Base-by-base conservation (phyloP, 2,329 filamentous ascomycete genomes). In the Microcyclosporella mali region DNA sequence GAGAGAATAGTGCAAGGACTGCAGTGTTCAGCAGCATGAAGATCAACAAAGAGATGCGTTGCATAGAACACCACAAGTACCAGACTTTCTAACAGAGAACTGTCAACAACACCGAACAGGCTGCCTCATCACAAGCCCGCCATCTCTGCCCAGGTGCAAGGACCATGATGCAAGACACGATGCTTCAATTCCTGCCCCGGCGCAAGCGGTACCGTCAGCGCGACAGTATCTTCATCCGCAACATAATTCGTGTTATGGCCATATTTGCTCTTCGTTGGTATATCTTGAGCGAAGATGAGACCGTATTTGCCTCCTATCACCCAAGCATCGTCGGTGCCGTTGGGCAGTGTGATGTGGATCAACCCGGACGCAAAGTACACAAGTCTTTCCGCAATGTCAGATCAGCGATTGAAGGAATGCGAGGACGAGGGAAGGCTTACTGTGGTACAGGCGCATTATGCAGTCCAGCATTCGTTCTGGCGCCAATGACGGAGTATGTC, bases 191-290 rank as follows among this genome's bases (percentile, higher is more conserved):
- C 18, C 34, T 25, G n/a, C 2, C 34, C 46, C 12, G 36, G 25
- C 4, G 27, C 37, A 4, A 48, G 30, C 6, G 46, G 46, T 3
- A 48, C 31, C 18, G 39, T 15, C n/a, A 48, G 8, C 29, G 38
- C 41, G 16, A 48, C 32, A 2, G 46, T 48, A 21, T 30, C 41
- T 19, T 38, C 46, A 10, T 48, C 32, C 2, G 32, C 25, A 11
- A 37, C 35, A 30, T 48, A 45, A n/a, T 48, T 25, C 4, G 46
- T 45, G 8, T n/a, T 14, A 40, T 48, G 46, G n/a, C 46, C 46
- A 17, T 35, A 45, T 29, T 18, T 25, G 33, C 45, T 47, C 25
- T 37, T 42, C 12, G 36, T 40, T 9, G 40, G 33, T 10, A 41
- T 48, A 34, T 48, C 46, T 11, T 37, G 21, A 15, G 46, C 46